Conservation (phyloP, 2,329 filamentous ascomycete genomes). For the Sporothrix pseudoabietina region DNA sequence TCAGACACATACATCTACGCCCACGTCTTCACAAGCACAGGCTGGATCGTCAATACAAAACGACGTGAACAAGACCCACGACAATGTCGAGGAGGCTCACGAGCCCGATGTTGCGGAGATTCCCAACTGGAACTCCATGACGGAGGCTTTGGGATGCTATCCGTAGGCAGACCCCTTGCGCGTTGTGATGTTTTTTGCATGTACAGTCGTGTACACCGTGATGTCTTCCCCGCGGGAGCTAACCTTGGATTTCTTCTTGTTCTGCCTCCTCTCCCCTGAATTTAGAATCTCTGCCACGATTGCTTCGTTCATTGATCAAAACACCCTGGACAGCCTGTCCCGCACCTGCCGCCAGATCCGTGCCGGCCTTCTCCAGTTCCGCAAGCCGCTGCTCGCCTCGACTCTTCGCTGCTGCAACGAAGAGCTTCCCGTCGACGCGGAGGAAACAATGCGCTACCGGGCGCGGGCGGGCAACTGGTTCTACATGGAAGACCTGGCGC, state of each 20-base stretch:
- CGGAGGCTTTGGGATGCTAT: constrained; percentile 66
- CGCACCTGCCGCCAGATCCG: constrained; percentile 80
- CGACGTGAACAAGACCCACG: neutral
- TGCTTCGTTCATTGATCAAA: constrained; percentile 78
- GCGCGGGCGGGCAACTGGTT: constrained; percentile 61
- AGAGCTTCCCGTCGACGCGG: constrained; percentile 54
- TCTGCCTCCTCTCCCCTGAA: constrained; percentile 29
- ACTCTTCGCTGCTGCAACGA: constrained; percentile 83
- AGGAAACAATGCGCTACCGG: constrained; percentile 60
- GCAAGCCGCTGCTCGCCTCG: constrained; percentile 68
- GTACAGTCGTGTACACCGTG: neutral
- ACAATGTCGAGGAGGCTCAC: constrained; percentile 34
- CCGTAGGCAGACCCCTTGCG: constrained; percentile 56
- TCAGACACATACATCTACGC: neutral
- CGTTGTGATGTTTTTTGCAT: constrained; percentile 13
- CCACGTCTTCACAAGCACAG: neutral
- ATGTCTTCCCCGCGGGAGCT: constrained; percentile 33
- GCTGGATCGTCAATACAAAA: neutral
- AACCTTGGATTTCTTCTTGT: constrained; percentile 22
- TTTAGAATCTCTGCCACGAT: constrained; percentile 76
- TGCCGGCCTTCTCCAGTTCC: constrained; percentile 75
- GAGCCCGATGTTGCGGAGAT: constrained; percentile 43
- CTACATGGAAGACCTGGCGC: constrained; percentile 58
- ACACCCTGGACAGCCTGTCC: constrained; percentile 80
- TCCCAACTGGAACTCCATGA: constrained; percentile 61